phyloP scores from a whole-genome alignment of 352 stramenopile species.

The Globisporangium nunn region DNA sequence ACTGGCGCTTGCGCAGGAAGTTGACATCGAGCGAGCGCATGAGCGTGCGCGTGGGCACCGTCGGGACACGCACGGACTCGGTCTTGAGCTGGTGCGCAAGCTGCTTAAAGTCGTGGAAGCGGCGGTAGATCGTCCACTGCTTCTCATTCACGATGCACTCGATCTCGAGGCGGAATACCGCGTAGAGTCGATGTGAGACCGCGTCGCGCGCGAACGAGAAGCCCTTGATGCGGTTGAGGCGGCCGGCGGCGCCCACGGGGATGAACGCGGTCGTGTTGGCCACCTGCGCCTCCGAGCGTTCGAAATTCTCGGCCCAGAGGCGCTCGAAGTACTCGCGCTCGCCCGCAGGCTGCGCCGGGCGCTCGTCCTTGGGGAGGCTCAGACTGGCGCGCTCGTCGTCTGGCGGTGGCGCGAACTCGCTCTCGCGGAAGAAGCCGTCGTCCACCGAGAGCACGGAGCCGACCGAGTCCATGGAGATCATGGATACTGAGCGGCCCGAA shows the following conservation, averaged over 20 bases:
- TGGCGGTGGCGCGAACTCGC: constrained; percentile 18
- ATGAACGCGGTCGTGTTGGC: constrained; percentile 64
- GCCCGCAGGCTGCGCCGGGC: constrained; percentile 56
- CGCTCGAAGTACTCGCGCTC: constrained; percentile 80
- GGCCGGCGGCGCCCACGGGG: constrained; percentile 50
- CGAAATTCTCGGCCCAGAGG: constrained; percentile 80
- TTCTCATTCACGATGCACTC: constrained; percentile 84
- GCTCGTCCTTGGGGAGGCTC: constrained; percentile 62
- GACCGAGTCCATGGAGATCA: constrained; percentile 60
- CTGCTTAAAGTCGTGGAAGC: constrained; percentile 84
- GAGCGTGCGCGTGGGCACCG: constrained; percentile 69
- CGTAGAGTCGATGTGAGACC: constrained; percentile 67
- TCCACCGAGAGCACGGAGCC: constrained; percentile 53
- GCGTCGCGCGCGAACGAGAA: constrained; percentile 68
- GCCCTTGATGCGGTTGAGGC: constrained; percentile 75
- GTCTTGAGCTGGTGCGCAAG: constrained; percentile 78
- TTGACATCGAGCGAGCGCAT: constrained; percentile 77
- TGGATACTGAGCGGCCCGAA: constrained; percentile 32
- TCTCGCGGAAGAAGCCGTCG: constrained; percentile 54
- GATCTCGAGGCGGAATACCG: constrained; percentile 76
- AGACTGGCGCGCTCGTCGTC: constrained; percentile 17
- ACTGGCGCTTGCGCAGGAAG: constrained; percentile 79
- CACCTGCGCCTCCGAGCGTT: constrained; percentile 65
- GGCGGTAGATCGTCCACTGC: constrained; percentile 82
- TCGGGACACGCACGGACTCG: constrained; percentile 64